phyloP scores from a whole-genome alignment of 148 eudicot genomes.

The Dysphania ambrosioides region DNA sequence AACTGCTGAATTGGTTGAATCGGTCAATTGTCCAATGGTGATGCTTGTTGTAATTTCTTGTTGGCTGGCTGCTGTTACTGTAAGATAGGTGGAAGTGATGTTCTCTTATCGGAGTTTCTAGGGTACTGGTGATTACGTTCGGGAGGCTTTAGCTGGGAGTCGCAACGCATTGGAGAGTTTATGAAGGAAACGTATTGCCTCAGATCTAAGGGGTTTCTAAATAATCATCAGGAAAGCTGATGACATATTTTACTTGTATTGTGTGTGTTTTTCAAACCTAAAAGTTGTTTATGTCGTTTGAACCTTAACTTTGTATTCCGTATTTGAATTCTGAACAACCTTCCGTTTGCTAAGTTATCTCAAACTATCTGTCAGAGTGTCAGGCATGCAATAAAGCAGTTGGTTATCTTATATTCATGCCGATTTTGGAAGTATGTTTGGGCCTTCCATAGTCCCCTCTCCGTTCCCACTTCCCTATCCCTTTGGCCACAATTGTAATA shows the following conservation, averaged over 20 bases:
- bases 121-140: background rate
- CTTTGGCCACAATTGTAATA: too few relatives aligned
- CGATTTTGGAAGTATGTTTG: too few relatives aligned
- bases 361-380: background rate
- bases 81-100: slow-evolving; percentile 14
- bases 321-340: background rate
- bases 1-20: slow-evolving; percentile 14
- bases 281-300: background rate
- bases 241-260: background rate
- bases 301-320: background rate
- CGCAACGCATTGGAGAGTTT: background rate
- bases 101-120: slow-evolving; percentile 4
- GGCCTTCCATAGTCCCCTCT: too few relatives aligned
- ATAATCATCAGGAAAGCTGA: slow-evolving; percentile 11
- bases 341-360: background rate
- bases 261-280: slow-evolving; percentile 7
- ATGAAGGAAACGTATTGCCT: slow-evolving; percentile 13
- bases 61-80: slow-evolving; percentile 9
- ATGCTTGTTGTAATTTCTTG: slow-evolving; percentile 15
- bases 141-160: slow-evolving; percentile 14
- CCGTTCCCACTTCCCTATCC: too few relatives aligned
- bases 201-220: slow-evolving; percentile 9
- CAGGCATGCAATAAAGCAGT: background rate
- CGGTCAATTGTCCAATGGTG: slow-evolving; percentile 11
- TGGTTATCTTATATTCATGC: background rate